Percentiles rank a stretch among this genome's conserved stretches.
Evolutionary conservation across 75 land plant species (phyloP).

Genomic region (Sequoia sempervirens): DNA sequence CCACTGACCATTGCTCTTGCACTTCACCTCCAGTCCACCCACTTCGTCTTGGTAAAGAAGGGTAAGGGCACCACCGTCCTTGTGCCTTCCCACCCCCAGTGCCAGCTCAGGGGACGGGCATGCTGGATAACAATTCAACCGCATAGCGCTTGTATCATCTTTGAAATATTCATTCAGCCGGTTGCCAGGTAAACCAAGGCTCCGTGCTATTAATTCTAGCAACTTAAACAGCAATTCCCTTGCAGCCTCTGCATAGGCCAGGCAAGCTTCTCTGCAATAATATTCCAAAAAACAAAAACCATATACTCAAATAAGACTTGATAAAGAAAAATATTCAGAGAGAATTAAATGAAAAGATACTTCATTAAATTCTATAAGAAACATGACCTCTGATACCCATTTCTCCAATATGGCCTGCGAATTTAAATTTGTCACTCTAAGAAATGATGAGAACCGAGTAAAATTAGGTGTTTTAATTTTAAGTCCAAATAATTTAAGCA

Average conservation of each 20-base stretch:
- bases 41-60: slow-evolving; percentile 40
- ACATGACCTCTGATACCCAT: not conserved
- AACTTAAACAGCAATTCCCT: too few species aligned
- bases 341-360: not conserved
- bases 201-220: slow-evolving; percentile 22
- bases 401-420: too few species aligned
- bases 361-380: slow-evolving; percentile 23
- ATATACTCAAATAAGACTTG: not conserved
- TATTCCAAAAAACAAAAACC: slow-evolving; percentile 11
- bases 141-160: not conserved
- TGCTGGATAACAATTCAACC: slow-evolving; percentile 76
- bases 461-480: not conserved
- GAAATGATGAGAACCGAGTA: too few species aligned
- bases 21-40: slow-evolving; percentile 60
- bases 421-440: not conserved
- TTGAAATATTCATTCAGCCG: slow-evolving; percentile 31
- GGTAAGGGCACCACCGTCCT: slow-evolving; percentile 48
- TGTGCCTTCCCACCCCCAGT: slow-evolving; percentile 78
- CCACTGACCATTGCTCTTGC: slow-evolving; percentile 66
- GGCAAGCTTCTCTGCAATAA: slow-evolving; percentile 20
- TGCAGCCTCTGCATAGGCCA: too few species aligned
- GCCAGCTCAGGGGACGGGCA: slow-evolving; percentile 73
- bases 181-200: slow-evolving; percentile 36
- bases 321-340: too few species aligned
- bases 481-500: too few species aligned